Evolutionary conservation across 1,284 basidiomycete species (phyloP).

Genomic region (Rhizopogon parksii): DNA sequence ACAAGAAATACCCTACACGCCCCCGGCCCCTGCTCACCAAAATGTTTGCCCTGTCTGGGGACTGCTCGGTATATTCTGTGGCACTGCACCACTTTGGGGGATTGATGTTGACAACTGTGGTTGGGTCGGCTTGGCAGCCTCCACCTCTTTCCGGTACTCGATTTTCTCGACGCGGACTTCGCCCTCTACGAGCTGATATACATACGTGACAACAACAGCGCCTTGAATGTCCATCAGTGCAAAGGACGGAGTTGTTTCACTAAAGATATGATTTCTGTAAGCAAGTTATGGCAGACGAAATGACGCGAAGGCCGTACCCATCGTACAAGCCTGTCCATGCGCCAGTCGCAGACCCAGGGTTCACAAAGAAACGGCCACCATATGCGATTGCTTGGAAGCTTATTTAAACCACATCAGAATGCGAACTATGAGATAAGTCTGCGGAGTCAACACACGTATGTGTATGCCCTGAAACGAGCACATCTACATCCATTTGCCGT

Average conservation of each 20-base stretch:
- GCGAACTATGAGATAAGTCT: neutral
- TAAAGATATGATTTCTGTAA: slow-evolving; percentile 30
- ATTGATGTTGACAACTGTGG: neutral
- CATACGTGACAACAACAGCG: slow-evolving; percentile 90
- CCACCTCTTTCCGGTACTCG: slow-evolving; percentile 68
- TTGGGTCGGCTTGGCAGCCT: slow-evolving; percentile 29
- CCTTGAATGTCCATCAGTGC: slow-evolving; percentile 95
- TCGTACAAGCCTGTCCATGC: slow-evolving; percentile 81
- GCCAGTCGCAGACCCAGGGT: slow-evolving; percentile 93
- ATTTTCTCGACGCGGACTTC: slow-evolving; percentile 88
- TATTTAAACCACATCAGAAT: neutral
- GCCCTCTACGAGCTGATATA: slow-evolving; percentile 90
- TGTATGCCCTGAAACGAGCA: slow-evolving; percentile 89
- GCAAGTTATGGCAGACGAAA: slow-evolving; percentile 4
- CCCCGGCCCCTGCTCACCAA: slow-evolving; percentile 21
- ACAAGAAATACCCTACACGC: neutral
- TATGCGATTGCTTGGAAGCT: slow-evolving; percentile 94
- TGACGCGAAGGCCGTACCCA: slow-evolving; percentile 37
- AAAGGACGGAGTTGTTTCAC: slow-evolving; percentile 74
- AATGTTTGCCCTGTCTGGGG: slow-evolving; percentile 26
- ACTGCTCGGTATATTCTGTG: slow-evolving; percentile 42
- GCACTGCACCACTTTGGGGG: slow-evolving; percentile 26
- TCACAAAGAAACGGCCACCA: slow-evolving; percentile 90
- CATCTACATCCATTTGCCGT: slow-evolving; percentile 95
- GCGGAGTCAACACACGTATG: slow-evolving; percentile 61